phyloP scores from a whole-genome alignment of 2,329 filamentous ascomycete genomes.

The Penicillium sp. region DNA sequence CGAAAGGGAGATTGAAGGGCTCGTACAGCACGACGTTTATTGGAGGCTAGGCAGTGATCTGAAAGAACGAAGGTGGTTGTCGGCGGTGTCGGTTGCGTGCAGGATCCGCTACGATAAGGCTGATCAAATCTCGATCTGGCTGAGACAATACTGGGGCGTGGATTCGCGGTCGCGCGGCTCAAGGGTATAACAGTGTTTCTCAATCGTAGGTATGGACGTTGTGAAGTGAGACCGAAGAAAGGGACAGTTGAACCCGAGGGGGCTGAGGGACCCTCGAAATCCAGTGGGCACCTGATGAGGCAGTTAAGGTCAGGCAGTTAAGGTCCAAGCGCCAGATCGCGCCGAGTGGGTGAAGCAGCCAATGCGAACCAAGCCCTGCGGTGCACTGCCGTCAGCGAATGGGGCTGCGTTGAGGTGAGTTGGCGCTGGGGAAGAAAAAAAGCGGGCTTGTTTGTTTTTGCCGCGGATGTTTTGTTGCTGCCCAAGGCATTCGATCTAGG shows the following conservation, averaged over 20 bases:
- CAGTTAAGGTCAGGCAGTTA: constrained; percentile 20
- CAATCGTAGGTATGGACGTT: background rate
- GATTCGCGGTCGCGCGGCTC: background rate
- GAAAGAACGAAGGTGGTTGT: background rate
- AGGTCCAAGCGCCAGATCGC: constrained; percentile 24
- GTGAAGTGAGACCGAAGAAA: background rate
- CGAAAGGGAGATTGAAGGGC: background rate
- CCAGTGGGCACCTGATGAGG: constrained; percentile 26
- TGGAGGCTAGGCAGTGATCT: background rate
- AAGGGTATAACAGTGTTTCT: constrained; percentile 4
- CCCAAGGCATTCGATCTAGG: constrained; percentile 19
- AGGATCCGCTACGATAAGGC: constrained; percentile 14
- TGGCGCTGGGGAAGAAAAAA: constrained; percentile 10
- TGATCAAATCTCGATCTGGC: constrained; percentile 11
- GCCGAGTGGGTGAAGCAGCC: constrained; percentile 11
- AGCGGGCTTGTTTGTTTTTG: constrained; percentile 27
- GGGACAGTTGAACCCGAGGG: background rate
- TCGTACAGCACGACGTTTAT: background rate
- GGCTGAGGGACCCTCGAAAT: constrained; percentile 1
- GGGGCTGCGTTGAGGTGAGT: constrained; percentile 6
- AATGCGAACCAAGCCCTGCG: constrained; percentile 8
- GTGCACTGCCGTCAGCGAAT: constrained; percentile 1
- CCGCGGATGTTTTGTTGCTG: constrained; percentile 17
- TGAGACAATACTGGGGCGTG: constrained; percentile 3
- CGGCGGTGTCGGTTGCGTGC: constrained; percentile 15